phyloP scores from a whole-genome alignment of 2,329 filamentous ascomycete species.

The Thielaviopsis populi region DNA sequence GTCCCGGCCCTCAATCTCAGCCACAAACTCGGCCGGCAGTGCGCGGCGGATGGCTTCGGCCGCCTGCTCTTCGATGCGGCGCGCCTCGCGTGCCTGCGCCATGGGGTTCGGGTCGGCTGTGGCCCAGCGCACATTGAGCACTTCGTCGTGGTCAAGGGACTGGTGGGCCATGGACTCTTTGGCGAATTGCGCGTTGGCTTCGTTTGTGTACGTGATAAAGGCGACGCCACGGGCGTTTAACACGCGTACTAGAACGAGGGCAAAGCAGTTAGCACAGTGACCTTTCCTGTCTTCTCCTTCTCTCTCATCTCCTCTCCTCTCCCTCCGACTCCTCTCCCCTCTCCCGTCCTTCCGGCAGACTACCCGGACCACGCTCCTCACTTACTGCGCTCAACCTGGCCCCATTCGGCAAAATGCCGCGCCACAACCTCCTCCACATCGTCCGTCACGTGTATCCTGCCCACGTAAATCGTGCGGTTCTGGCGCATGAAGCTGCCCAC shows the following conservation, averaged over 20 bases:
- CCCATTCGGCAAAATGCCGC: slow-evolving; percentile 94
- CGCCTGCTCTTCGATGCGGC: slow-evolving; percentile 84
- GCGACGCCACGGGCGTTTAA: slow-evolving; percentile 80
- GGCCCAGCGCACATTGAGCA: slow-evolving; percentile 92
- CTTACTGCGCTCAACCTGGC: slow-evolving; percentile 63
- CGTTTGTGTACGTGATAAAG: slow-evolving; percentile 88
- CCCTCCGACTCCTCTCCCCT: too few relatives aligned
- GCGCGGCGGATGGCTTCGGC: slow-evolving; percentile 84
- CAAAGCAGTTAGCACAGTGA: too few relatives aligned
- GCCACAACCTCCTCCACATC: slow-evolving; percentile 95
- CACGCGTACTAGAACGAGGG: slow-evolving; percentile 54
- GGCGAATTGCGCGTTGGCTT: slow-evolving; percentile 78
- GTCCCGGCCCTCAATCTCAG: slow-evolving; percentile 84
- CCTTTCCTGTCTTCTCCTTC: too few relatives aligned
- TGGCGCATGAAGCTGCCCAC: slow-evolving; percentile 87
- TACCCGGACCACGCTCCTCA: too few relatives aligned
- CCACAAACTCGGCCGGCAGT: slow-evolving; percentile 76
- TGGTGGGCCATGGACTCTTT: slow-evolving; percentile 96
- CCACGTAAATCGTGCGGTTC: slow-evolving; percentile 87
- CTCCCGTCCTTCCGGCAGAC: too few relatives aligned
- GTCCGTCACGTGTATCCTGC: slow-evolving; percentile 85
- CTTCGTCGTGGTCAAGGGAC: slow-evolving; percentile 75
- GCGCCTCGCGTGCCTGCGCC: slow-evolving; percentile 80
- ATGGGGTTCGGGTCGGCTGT: slow-evolving; percentile 92
- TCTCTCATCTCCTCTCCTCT: too few relatives aligned